Conservation (phyloP, 768 basidiomycete genomes). For the Tulasnella sp. region DNA sequence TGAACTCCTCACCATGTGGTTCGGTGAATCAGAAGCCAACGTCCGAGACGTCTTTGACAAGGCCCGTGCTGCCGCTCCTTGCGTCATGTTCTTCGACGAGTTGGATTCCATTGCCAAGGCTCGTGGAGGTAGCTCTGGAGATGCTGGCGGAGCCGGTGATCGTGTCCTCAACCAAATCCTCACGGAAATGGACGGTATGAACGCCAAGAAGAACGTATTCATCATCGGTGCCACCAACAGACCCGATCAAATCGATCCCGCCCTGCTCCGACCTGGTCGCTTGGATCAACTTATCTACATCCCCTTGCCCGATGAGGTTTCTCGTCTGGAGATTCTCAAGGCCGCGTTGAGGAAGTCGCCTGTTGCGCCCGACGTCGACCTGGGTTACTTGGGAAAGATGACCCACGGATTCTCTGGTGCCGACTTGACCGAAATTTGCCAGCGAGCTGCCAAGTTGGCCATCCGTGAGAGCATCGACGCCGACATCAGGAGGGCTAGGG, state of each 20-base stretch:
- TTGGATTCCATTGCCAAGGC: slow-evolving; percentile 98
- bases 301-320: slow-evolving; percentile 92
- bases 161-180: slow-evolving; percentile 97
- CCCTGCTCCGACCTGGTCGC: slow-evolving; percentile 94
- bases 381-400: slow-evolving; percentile 82
- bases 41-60: slow-evolving; percentile 99
- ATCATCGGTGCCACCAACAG: slow-evolving; percentile 97
- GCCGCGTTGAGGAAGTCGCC: slow-evolving; percentile 93
- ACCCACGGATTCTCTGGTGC: slow-evolving; percentile 99
- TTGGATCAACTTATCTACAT: slow-evolving; percentile 99
- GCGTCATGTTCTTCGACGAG: slow-evolving; percentile 99
- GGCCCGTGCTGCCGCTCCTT: slow-evolving; percentile 97
- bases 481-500: slow-evolving; percentile 79
- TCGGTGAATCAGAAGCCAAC: slow-evolving; percentile 99
- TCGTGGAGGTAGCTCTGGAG: slow-evolving; percentile 82
- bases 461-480: slow-evolving; percentile 94
- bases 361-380: slow-evolving; percentile 77
- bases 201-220: slow-evolving; percentile 98
- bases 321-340: slow-evolving; percentile 87
- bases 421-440: slow-evolving; percentile 99
- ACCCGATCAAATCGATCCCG: slow-evolving; percentile 93
- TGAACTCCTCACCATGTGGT: slow-evolving; percentile 99
- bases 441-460: slow-evolving; percentile 94
- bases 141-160: slow-evolving; percentile 95
- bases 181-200: slow-evolving; percentile 99